Evolutionary conservation across 371 early-diverging fungal genomes (phyloP), one percentile per base, ranked within the genome.

Genomic region (Apophysomyces ossiformis): DNA sequence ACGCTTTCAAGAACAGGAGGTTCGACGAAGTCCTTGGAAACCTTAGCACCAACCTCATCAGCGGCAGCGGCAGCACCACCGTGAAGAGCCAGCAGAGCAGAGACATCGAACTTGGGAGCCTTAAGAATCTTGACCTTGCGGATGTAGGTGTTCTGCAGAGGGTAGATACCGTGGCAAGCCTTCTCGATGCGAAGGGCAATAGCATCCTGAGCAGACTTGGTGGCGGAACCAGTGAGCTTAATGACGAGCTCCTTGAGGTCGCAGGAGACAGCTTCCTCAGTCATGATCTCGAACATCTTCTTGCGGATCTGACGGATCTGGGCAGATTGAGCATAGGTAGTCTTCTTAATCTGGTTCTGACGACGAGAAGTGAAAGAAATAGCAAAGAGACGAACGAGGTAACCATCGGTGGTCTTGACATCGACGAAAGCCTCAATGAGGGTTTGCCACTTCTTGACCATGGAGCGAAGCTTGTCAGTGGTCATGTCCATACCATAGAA

Each of bases 401-500:
- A 99, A 71, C 99, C 99, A 87, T 99, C 99, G 76, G 97, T 97
- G 83, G 99, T 99, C 92, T 97, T 98, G 88, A 99, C 94, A 83
- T 99, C 99, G 59, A 95, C 91, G 85, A 93, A 90, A 69, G 99
- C 99, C 88, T 99, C 99, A 67, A 99, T 97, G 67, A 99, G 88
- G 69, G 99, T 90, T 90, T 99, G 99, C 99, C 99, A 99, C 93
- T 99, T 99, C 93, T 96, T 97, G 86, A 99, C 96, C 86, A 99
- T 90, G 78, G 98, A 98, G 77, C 99, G 93, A 84, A 99, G 91
- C 93, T 99, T 99, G 90, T 99, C 99, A 66, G 97, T 93, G 78
- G 99, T 98, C 87, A 99, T 92, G 85, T 96, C 95, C 99, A 99
- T 99, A 73, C 99, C 95, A 93, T 99, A 92, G 92, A 99, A 99